These are phyloP conservation scores for Sugiyamaella japonica DNA, from an alignment of 1,139 yeast species.

Conservation along the genomic window DNA sequence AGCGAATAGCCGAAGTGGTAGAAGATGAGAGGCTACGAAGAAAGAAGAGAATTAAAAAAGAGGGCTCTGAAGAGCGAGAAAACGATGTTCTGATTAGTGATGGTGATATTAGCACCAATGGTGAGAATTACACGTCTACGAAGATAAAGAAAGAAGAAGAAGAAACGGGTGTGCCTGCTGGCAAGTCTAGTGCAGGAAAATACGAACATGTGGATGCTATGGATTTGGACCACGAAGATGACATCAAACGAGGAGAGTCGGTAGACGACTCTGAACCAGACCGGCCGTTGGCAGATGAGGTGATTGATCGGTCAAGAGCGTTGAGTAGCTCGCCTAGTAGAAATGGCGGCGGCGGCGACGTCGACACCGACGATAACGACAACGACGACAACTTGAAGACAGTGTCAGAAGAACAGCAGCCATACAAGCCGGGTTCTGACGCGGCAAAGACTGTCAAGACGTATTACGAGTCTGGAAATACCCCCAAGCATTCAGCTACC, in stretches of 20 bases:
- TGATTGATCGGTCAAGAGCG: not conserved
- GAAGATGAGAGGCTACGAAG: conserved; percentile 14
- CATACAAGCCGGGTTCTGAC: not conserved
- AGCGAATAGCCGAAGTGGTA: conserved; percentile 12
- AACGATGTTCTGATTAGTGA: not conserved
- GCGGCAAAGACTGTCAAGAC: not conserved
- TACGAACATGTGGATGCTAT: conserved; percentile 11
- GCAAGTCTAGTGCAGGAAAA: not conserved
- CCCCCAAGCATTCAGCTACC: conserved; percentile 31
- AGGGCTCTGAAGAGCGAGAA: conserved; percentile 4
- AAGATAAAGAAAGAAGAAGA: conserved; percentile 27
- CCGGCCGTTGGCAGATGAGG: conserved; percentile 13
- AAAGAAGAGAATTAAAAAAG: conserved; percentile 6
- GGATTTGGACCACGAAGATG: conserved; percentile 14
- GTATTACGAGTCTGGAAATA: not conserved
- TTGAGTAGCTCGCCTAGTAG: not conserved
- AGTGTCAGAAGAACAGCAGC: not conserved
- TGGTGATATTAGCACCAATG: not conserved
- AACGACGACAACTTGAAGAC: not conserved
- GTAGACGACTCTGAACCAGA: conserved; percentile 13
- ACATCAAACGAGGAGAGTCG: conserved; percentile 5
- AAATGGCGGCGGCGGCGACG: not conserved
- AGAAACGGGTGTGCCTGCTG: no score
- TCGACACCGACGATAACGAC: no score
- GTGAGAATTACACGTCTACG: not conserved